These are phyloP conservation scores for Candolleomyces aberdarensis DNA, from an alignment of 768 basidiomycete species.

Conservation along the genomic window DNA sequence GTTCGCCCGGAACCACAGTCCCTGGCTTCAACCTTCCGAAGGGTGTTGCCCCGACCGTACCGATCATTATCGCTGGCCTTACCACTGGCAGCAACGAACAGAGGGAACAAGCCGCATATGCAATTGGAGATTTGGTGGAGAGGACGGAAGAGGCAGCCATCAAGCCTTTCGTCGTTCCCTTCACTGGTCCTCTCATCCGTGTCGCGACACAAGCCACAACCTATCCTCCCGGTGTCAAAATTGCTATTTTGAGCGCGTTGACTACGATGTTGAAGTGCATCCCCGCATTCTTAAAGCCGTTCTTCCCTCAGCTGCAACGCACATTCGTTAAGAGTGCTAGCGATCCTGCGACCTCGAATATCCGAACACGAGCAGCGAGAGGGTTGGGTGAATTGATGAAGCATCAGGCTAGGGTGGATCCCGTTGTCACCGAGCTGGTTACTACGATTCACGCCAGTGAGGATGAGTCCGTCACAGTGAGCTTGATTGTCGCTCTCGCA, in stretches of 20 bases:
- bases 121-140: conserved; percentile 94
- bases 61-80: conserved; percentile 88
- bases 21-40: conserved; percentile 86
- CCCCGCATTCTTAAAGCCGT: conserved; percentile 89
- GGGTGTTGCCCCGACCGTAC: conserved; percentile 79
- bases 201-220: conserved; percentile 88
- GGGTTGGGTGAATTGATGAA: conserved; percentile 90
- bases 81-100: conserved; percentile 94
- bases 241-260: conserved; percentile 83
- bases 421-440: conserved; percentile 88
- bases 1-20: conserved; percentile 71
- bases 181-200: conserved; percentile 93
- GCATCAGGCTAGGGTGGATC: conserved; percentile 87
- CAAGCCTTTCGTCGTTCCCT: conserved; percentile 93
- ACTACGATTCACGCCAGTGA: conserved; percentile 46
- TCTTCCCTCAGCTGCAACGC: conserved; percentile 96
- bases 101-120: conserved; percentile 92
- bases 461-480: conserved; percentile 72
- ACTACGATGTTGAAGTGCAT: conserved; percentile 83
- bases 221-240: conserved; percentile 91
- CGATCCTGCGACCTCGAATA: conserved; percentile 72
- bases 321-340: conserved; percentile 93
- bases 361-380: conserved; percentile 78
- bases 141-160: conserved; percentile 76
- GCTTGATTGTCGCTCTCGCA: conserved; percentile 73